Percentiles rank a stretch among this genome's conserved stretches.
Evolutionary conservation across 257 asterid species (phyloP).

Genomic region (Fraxinus pennsylvanica): DNA sequence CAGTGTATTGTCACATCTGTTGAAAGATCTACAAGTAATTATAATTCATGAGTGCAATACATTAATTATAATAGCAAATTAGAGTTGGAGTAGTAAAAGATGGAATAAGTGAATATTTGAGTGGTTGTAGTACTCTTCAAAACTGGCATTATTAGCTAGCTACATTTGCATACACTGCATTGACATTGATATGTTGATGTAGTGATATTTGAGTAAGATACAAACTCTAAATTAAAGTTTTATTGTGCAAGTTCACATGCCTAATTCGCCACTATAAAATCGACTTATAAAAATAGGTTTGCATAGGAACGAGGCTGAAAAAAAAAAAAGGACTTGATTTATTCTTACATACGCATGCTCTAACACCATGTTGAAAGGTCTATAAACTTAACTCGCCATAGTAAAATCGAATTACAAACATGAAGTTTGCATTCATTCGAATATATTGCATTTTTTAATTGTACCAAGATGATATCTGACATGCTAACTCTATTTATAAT

Average conservation of each 20-base stretch:
- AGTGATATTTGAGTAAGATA: neutral
- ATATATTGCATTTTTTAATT: neutral
- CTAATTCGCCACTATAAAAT: too few relatives aligned
- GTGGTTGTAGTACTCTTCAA: neutral
- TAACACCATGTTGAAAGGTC: too few relatives aligned
- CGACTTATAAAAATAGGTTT: neutral
- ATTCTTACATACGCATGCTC: neutral
- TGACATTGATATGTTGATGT: neutral
- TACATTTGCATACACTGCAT: neutral
- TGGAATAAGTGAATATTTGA: neutral
- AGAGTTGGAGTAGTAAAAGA: neutral
- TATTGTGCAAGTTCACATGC: neutral
- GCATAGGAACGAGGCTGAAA: neutral
- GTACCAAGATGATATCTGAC: neutral
- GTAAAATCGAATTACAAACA: neutral
- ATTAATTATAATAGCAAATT: neutral
- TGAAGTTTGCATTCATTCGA: too few relatives aligned
- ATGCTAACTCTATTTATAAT: neutral
- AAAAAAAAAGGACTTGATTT: too few relatives aligned
- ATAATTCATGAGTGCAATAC: neutral
- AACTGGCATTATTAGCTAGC: neutral
- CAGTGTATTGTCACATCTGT: neutral
- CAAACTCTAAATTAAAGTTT: too few relatives aligned
- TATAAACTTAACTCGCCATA: neutral
- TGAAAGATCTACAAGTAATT: neutral